Percentiles rank a stretch among this genome's conserved stretches.
Conservation (phyloP, 2,329 filamentous ascomycete species). For the Microcyclospora tardicrescens region DNA sequence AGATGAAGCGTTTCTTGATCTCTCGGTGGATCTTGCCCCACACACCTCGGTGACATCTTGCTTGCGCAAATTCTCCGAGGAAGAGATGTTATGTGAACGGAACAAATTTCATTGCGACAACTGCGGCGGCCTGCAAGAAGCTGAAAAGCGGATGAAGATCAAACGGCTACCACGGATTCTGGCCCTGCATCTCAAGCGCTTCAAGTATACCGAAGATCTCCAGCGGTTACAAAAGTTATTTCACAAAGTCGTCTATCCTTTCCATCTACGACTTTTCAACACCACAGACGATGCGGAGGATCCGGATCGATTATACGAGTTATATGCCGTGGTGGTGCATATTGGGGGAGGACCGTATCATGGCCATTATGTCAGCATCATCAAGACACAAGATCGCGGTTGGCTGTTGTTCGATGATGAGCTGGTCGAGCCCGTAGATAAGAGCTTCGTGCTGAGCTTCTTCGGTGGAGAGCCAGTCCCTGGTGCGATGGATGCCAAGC, state of each 20-base stretch:
- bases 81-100: constrained; percentile 95
- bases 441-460: constrained; percentile 90
- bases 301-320: constrained; percentile 83
- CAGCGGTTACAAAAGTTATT: constrained; percentile 91
- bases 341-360: constrained; percentile 96
- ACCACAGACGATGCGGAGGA: constrained; percentile 92
- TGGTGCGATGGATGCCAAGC: constrained; percentile 37
- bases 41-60: constrained; percentile 95
- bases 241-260: constrained; percentile 92
- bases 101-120: constrained; percentile 99
- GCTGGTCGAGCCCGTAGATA: constrained; percentile 95
- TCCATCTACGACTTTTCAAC: constrained; percentile 91
- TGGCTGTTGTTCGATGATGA: constrained; percentile 98
- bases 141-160: constrained; percentile 98
- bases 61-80: constrained; percentile 86
- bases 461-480: constrained; percentile 64
- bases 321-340: constrained; percentile 94
- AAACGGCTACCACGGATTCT: constrained; percentile 85
- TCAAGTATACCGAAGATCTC: constrained; percentile 96
- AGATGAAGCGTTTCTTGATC: constrained; percentile 88
- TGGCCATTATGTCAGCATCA: constrained; percentile 92
- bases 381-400: constrained; percentile 90
- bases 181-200: constrained; percentile 86
- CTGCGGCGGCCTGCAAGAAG: constrained; percentile 90
- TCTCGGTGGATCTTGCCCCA: constrained; percentile 90